phyloP scores from a whole-genome alignment of 441 rosid genomes.

The Breynia disticha region DNA sequence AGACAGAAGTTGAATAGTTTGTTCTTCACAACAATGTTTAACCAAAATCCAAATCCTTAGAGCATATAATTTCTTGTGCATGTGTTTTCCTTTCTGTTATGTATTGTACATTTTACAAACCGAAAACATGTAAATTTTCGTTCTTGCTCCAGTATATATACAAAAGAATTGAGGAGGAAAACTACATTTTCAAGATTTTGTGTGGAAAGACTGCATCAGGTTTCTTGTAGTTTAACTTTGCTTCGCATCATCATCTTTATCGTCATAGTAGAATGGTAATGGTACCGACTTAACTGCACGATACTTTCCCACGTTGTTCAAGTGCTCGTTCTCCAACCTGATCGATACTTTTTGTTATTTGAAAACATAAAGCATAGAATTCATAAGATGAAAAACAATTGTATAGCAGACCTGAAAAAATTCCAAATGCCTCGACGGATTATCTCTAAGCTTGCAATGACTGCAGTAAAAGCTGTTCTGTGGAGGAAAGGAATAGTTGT shows the following conservation, averaged over 20 bases:
- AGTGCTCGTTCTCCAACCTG: constrained; percentile 93
- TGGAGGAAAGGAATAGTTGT: constrained; percentile 49
- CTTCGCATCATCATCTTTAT: constrained; percentile 15
- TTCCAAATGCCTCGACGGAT: constrained; percentile 88
- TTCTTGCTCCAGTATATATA: background rate
- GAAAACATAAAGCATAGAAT: no score
- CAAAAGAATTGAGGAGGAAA: background rate
- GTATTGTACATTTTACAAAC: no score
- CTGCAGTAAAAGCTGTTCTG: constrained; percentile 39
- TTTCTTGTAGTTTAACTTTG: background rate
- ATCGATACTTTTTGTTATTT: background rate
- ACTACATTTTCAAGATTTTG: no score
- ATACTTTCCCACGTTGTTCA: constrained; percentile 78
- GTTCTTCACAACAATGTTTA: no score
- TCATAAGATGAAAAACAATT: no score
- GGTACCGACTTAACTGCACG: constrained; percentile 81
- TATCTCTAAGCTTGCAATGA: constrained; percentile 62
- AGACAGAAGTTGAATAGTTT: no score
- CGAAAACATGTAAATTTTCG: no score
- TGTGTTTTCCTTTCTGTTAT: no score
- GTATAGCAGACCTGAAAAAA: constrained; percentile 55
- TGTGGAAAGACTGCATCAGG: background rate
- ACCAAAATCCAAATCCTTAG: no score
- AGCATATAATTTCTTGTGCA: no score
- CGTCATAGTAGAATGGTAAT: constrained; percentile 46